These are phyloP conservation scores for Beauveria rudraprayagi DNA, from an alignment of 2,329 filamentous ascomycete genomes.

Conservation along the genomic window DNA sequence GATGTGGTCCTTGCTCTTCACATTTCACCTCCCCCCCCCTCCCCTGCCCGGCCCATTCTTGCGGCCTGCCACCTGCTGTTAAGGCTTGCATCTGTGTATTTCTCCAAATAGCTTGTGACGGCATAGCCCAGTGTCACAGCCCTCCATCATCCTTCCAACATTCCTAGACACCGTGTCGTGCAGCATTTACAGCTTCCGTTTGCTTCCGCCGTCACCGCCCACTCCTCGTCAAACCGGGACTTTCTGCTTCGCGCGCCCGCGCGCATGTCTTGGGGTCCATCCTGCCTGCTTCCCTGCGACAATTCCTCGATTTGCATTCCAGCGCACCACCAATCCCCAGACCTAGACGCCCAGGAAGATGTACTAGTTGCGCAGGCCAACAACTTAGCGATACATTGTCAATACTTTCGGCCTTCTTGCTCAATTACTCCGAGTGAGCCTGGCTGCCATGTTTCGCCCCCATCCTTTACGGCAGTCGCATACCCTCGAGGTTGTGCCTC, in stretches of 20 bases:
- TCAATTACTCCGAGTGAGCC: background rate
- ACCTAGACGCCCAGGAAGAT: slow-evolving; percentile 8
- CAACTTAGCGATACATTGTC: slow-evolving; percentile 16
- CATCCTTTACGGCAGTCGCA: slow-evolving; percentile 52
- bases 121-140: slow-evolving; percentile 15
- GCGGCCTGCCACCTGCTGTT: background rate
- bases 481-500: slow-evolving; percentile 35
- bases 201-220: background rate
- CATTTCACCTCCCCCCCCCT: slow-evolving; percentile 9
- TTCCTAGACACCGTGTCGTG: slow-evolving; percentile 1
- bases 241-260: slow-evolving; percentile 3
- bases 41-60: slow-evolving; percentile 13
- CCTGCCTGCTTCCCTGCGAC: slow-evolving; percentile 2
- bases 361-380: slow-evolving; percentile 9
- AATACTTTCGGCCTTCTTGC: slow-evolving; percentile 33
- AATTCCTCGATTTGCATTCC: slow-evolving; percentile 10
- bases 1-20: slow-evolving; percentile 14
- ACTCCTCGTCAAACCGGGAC: background rate
- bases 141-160: slow-evolving; percentile 7
- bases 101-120: slow-evolving; percentile 16
- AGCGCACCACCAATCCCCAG: slow-evolving; percentile 1
- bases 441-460: slow-evolving; percentile 33
- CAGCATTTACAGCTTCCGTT: slow-evolving; percentile 4
- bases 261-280: slow-evolving; percentile 13
- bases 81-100: slow-evolving; percentile 6